Conservation (phyloP, 2,329 filamentous ascomycete species). For the Neonectria coccinea region DNA sequence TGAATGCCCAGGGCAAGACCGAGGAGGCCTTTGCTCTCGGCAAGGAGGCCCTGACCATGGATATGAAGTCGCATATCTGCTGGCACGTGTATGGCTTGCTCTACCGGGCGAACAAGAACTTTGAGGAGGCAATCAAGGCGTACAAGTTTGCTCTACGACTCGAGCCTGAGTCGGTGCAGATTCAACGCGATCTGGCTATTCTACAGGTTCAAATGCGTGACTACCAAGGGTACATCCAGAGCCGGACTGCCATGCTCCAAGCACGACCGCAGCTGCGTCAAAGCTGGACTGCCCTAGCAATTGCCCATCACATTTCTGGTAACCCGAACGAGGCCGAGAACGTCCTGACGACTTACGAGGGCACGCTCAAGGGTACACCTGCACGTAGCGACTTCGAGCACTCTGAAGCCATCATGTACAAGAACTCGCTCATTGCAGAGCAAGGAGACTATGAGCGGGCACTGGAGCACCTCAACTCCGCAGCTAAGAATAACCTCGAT, state of each 20-base stretch:
- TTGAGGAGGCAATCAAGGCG: slow-evolving; percentile 98
- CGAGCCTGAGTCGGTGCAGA: slow-evolving; percentile 94
- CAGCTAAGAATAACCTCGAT: slow-evolving; percentile 83
- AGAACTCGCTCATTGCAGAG: slow-evolving; percentile 94
- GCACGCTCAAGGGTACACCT: slow-evolving; percentile 86
- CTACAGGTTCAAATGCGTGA: slow-evolving; percentile 97
- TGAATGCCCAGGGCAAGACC: slow-evolving; percentile 91
- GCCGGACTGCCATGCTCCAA: slow-evolving; percentile 87
- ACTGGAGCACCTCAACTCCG: slow-evolving; percentile 84
- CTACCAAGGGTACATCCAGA: slow-evolving; percentile 92
- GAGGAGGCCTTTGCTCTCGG: slow-evolving; percentile 95
- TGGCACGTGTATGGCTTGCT: slow-evolving; percentile 99
- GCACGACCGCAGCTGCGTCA: slow-evolving; percentile 83
- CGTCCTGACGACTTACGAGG: slow-evolving; percentile 90
- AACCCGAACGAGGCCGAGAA: slow-evolving; percentile 89
- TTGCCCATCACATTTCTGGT: slow-evolving; percentile 91
- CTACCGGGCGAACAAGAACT: slow-evolving; percentile 95
- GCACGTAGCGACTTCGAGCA: slow-evolving; percentile 87
- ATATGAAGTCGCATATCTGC: slow-evolving; percentile 99
- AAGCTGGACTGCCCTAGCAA: slow-evolving; percentile 97
- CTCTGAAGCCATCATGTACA: slow-evolving; percentile 94
- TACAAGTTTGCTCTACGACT: slow-evolving; percentile 95
- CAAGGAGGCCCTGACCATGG: slow-evolving; percentile 90
- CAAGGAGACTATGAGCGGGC: slow-evolving; percentile 85
- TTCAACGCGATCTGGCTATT: slow-evolving; percentile 91